Conservation (phyloP, 1,284 basidiomycete species). For the Boletus calvinii region DNA sequence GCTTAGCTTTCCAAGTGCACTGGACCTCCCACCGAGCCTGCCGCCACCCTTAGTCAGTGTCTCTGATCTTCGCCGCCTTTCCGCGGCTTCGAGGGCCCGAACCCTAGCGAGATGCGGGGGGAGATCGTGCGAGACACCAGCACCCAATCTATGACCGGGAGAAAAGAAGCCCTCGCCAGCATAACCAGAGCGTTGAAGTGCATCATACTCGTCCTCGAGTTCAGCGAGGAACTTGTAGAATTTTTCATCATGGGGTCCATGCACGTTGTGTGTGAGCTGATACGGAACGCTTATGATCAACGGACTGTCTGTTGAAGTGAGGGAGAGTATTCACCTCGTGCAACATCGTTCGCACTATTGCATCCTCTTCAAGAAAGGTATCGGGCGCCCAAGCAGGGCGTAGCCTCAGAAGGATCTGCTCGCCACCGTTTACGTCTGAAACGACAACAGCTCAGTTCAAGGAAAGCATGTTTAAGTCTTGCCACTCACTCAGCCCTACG, state of each 20-base stretch:
- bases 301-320: not conserved
- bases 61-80: conserved; percentile 57
- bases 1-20: conserved; percentile 43
- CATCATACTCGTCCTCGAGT: conserved; percentile 81
- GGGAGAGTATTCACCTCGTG: conserved; percentile 62
- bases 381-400: conserved; percentile 67
- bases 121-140: conserved; percentile 59
- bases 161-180: conserved; percentile 81
- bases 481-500: conserved; percentile 35
- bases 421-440: conserved; percentile 72
- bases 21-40: conserved; percentile 47
- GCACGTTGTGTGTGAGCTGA: conserved; percentile 84
- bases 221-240: conserved; percentile 78
- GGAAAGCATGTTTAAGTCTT: not conserved
- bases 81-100: conserved; percentile 74
- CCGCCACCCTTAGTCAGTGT: conserved; percentile 55
- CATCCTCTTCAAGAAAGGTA: conserved; percentile 75
- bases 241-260: conserved; percentile 81
- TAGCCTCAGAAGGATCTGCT: conserved; percentile 79
- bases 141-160: conserved; percentile 64
- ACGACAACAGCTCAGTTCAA: conserved; percentile 4
- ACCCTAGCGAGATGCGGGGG: conserved; percentile 61
- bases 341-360: conserved; percentile 77
- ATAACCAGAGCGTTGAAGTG: conserved; percentile 73
- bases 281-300: not conserved